phyloP scores from a whole-genome alignment of 2,329 filamentous ascomycete species.

The Cladosporium phlei region DNA sequence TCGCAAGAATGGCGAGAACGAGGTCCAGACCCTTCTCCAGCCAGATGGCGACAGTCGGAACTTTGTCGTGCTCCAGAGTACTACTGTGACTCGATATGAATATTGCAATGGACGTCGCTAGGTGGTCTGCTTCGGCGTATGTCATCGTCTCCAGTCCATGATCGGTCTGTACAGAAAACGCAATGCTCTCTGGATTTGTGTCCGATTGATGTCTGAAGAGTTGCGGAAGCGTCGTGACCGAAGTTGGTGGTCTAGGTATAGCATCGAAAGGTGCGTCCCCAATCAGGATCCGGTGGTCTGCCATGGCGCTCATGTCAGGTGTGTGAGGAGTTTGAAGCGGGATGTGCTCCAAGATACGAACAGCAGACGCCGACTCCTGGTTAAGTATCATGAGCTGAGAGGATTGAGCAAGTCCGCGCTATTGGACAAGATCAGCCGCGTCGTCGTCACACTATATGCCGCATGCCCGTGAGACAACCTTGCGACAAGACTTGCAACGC shows the following conservation, averaged over 20 bases:
- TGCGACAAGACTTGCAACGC: no score
- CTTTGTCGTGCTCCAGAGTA: not conserved
- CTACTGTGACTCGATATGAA: constrained; percentile 10
- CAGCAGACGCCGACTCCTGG: no score
- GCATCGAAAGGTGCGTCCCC: constrained; percentile 16
- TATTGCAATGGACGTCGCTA: constrained; percentile 17
- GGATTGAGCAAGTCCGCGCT: no score
- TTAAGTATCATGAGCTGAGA: no score
- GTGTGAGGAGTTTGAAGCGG: not conserved
- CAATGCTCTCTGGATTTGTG: constrained; percentile 15
- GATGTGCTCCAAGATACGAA: no score
- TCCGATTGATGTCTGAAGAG: constrained; percentile 18
- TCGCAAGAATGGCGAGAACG: constrained; percentile 21
- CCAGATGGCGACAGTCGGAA: constrained; percentile 21
- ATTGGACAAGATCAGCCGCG: no score
- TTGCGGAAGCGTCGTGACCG: constrained; percentile 19
- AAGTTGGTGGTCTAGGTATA: constrained; percentile 16
- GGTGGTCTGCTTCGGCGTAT: constrained; percentile 18
- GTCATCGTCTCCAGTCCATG: constrained; percentile 17
- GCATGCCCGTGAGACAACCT: no score
- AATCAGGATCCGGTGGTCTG: constrained; percentile 14
- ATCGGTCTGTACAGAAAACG: constrained; percentile 19
- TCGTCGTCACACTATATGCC: no score
- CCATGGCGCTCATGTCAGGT: not conserved
- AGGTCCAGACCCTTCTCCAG: constrained; percentile 22